Evolutionary conservation across 306 rosid genomes (phyloP).

Genomic region (Dalbergia oliveri): DNA sequence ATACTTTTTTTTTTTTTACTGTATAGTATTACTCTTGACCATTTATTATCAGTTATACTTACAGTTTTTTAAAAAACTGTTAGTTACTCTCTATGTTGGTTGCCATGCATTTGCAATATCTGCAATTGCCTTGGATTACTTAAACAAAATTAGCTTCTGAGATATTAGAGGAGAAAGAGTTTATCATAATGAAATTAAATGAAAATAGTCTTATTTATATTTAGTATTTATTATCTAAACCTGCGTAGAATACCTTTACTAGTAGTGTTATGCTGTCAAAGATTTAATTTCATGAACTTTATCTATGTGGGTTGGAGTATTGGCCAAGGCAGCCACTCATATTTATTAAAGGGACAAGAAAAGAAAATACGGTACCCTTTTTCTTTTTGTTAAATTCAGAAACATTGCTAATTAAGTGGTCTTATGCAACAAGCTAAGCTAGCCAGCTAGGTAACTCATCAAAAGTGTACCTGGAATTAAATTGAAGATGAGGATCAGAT

Average conservation of each 20-base stretch:
- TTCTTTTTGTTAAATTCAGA: slow-evolving; percentile 29
- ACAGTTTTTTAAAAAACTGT: background rate
- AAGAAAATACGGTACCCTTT: slow-evolving; percentile 24
- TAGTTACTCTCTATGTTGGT: background rate
- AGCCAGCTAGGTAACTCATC: background rate
- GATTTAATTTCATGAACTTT: slow-evolving; percentile 10
- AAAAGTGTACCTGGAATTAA: no score
- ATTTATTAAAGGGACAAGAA: slow-evolving; percentile 25
- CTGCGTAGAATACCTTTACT: background rate
- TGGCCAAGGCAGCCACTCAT: slow-evolving; percentile 34
- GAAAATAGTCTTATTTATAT: background rate
- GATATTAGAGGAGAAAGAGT: background rate
- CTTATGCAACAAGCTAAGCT: background rate
- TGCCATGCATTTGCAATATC: background rate
- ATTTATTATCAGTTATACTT: no score
- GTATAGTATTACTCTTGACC: no score
- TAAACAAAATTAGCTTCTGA: background rate
- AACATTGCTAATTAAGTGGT: slow-evolving; percentile 21
- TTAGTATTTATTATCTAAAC: background rate
- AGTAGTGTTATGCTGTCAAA: background rate
- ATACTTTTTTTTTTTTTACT: no score
- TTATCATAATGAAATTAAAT: background rate
- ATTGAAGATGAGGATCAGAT: no score
- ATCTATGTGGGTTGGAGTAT: slow-evolving; percentile 29
- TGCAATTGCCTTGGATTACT: background rate